These are phyloP conservation scores for Evansstolkia leycettana DNA, from an alignment of 495 filamentous ascomycete genomes.

Conservation along the genomic window DNA sequence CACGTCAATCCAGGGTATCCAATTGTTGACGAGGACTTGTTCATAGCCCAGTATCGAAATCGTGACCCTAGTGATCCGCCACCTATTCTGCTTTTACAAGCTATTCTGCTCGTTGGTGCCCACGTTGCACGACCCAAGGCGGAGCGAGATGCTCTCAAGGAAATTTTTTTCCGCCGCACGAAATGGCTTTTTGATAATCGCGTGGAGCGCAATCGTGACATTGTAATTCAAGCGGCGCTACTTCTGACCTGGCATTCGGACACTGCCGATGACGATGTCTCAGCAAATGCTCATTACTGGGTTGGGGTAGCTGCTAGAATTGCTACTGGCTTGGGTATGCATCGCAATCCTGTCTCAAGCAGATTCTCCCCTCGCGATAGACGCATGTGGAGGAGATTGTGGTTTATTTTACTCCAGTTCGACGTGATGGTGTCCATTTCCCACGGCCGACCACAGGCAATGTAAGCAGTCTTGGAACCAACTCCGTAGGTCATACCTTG, in stretches of 20 bases:
- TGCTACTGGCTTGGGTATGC: constrained; percentile 37
- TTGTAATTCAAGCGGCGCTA: constrained; percentile 33
- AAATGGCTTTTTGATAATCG: constrained; percentile 37
- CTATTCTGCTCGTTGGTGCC: constrained; percentile 32
- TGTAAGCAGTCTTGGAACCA: too few relatives aligned
- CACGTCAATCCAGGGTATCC: constrained; percentile 34
- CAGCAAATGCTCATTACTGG: constrained; percentile 38
- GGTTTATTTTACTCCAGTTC: constrained; percentile 36
- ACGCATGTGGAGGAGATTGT: constrained; percentile 35
- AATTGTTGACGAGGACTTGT: constrained; percentile 33
- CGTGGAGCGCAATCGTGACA: constrained; percentile 38
- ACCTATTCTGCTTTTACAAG: constrained; percentile 31
- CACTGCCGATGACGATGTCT: constrained; percentile 33
- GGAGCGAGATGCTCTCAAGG: constrained; percentile 31
- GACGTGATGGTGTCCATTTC: constrained; percentile 38
- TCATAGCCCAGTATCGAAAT: constrained; percentile 36
- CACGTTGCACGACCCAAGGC: constrained; percentile 29
- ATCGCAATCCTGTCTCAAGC: constrained; percentile 33
- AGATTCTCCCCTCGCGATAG: constrained; percentile 30
- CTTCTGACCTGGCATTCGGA: constrained; percentile 38
- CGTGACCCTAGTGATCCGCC: constrained; percentile 32
- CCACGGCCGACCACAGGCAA: constrained; percentile 36
- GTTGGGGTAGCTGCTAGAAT: constrained; percentile 35
- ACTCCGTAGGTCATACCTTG: too few relatives aligned
- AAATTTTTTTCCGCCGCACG: constrained; percentile 35